Base-by-base conservation (phyloP, 2,329 filamentous ascomycete genomes). In the Chrysosphaeria jannelii region DNA sequence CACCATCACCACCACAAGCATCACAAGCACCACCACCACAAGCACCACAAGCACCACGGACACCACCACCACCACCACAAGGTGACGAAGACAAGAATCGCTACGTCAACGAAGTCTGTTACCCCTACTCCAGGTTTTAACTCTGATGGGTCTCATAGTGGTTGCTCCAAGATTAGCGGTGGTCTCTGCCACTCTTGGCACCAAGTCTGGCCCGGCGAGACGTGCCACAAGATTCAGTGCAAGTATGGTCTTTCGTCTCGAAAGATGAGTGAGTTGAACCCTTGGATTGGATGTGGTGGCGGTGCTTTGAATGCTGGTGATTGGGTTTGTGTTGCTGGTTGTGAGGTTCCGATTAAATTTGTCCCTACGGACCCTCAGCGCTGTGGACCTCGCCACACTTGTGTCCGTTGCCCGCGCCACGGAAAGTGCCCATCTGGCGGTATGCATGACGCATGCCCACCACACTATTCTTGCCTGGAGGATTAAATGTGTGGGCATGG, bases 311-410 rank as follows among this genome's bases (percentile, higher is more conserved):
- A 13, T 6, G 13, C 16, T 14, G 28, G 28, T 10, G 21, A 27
- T 11, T 22, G 17, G 20, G 14, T 29, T 8, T 29, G 26, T 20
- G 24, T 28, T 13, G 15, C 21, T 12, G 24, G 26, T 16, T 29
- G 28, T 20, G 17, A 25, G 4, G 8, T 21, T 11, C 11, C 27
- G 8, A 14, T 26, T 15, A 18, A 14, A n/a, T 15, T 23, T 7
- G 12, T 14, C 4, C 12, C 16, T 4, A 10, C 14, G 9, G 5
- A 16, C n/a, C 9, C 6, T n/a, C 8, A 10, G 6, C n/a, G n/a
- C n/a, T 38, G 40, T 6, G 38, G 38, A 20, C 37, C 40, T 4
- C 35, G 38, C 3, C 36, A 38, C 8, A 34, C 37, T 6, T 39
- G 28, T 13, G 24, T 27, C 8, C 16, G 22, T 10, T 29, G 29